Evolutionary conservation across 1,139 yeast species (phyloP), one percentile per base, ranked within the genome.

Genomic region (Yamadazyma jaroonii): DNA sequence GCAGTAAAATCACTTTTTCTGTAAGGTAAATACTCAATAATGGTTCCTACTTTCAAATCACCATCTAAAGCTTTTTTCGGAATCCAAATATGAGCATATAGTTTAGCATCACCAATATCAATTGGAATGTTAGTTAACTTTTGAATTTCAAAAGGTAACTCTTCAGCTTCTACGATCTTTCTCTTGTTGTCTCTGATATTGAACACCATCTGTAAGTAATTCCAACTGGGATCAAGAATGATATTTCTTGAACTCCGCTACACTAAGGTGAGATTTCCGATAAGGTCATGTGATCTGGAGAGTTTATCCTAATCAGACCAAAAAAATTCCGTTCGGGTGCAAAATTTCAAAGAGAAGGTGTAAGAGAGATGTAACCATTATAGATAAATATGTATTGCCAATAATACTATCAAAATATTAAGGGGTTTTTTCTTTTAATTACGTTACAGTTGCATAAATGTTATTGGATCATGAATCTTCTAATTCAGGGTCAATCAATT

Each of bases 11-110:
- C 72, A 42, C 64, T 68, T n/a, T 69, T 64, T 44, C 73, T 48
- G 45, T 67, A 67, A 0, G 74, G 74, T 31, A 67, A 57, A 42
- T 67, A 67, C 43, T 67, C 74, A 26, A 67, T 50, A 21, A 67
- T 37, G 4, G 71, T 51, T 10, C 69, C 73, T 13, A 62, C 54
- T 30, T 59, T 51, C 25, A 47, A 28, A 9, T 11, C 11, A 38
- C 50, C 46, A 6, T 41, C 42, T 29, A 43, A 44, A 1, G 57
- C 54, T 2, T 46, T 47, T 26, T 50, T 48, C 2, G 74, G 73
- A 29, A 66, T 52, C 74, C 74, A 68, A 23, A 64, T 50, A 41
- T 66, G 65, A 2, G 69, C 73, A 41, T 56, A 61, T 12, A 67
- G 39, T 9, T 52, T 43, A 0, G 72, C 72, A 49, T 67, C 72